Percentiles rank a stretch among this genome's conserved stretches.
Evolutionary conservation across 148 eudicot species (phyloP).

Genomic region (Amaranthus hypochondriacus): DNA sequence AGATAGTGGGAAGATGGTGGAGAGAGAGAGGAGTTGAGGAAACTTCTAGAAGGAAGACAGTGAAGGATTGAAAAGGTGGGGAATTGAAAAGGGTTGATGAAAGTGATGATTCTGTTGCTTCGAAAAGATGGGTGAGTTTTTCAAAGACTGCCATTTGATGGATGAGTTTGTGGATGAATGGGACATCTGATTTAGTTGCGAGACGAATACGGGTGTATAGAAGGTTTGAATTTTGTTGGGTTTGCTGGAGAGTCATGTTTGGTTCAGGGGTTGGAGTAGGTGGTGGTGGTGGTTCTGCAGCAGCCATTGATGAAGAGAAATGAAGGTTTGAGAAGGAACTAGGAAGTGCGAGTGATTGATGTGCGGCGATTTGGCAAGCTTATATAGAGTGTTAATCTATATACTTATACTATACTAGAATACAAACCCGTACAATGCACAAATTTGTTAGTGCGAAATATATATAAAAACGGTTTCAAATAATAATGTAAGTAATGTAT

Average conservation of each 20-base stretch:
- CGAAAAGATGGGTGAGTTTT: constrained; percentile 54
- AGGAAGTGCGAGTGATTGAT: too few species aligned
- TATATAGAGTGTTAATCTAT: too few species aligned
- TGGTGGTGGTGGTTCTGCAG: constrained; percentile 66
- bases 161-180: constrained; percentile 73
- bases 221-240: constrained; percentile 22
- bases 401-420: too few species aligned
- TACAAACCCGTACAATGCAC: too few species aligned
- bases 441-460: too few species aligned
- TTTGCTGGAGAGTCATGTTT: constrained; percentile 15
- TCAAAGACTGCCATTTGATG: constrained; percentile 79
- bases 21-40: constrained; percentile 41
- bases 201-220: constrained; percentile 63
- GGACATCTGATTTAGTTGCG: constrained; percentile 52
- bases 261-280: constrained; percentile 44
- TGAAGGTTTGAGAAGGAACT: neutral
- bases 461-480: too few species aligned
- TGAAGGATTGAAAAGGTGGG: constrained; percentile 71
- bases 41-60: constrained; percentile 68
- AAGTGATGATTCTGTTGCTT: constrained; percentile 61
- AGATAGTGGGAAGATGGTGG: constrained; percentile 18
- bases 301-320: constrained; percentile 36
- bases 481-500: too few species aligned
- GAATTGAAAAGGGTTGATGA: constrained; percentile 62
- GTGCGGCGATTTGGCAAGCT: too few species aligned